Conservation (phyloP, 2,329 filamentous ascomycete genomes). For the Ophiosphaerella narmari region DNA sequence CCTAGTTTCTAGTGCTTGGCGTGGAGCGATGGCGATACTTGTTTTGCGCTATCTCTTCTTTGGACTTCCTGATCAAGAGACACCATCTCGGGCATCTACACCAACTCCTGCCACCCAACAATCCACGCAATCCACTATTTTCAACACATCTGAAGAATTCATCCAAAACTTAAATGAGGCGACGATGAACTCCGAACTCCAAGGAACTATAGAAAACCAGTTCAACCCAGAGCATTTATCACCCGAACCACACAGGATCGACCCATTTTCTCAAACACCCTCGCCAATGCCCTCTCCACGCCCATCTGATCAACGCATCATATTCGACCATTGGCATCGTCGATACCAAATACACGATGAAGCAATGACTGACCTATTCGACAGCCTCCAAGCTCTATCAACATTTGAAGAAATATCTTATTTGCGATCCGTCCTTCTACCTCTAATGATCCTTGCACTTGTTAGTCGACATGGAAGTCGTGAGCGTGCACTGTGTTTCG, state of each 20-base stretch:
- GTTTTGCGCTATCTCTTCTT: conserved; percentile 26
- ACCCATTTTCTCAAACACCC: conserved; percentile 18
- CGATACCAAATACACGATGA: conserved; percentile 27
- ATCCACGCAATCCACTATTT: neutral
- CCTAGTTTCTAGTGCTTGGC: conserved; percentile 14
- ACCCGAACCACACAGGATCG: conserved; percentile 1
- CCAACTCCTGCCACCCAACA: conserved; percentile 2
- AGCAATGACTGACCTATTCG: conserved; percentile 14
- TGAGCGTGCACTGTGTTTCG: conserved; percentile 20
- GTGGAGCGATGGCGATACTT: conserved; percentile 21
- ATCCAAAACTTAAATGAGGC: conserved; percentile 7
- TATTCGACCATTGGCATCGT: conserved; percentile 16
- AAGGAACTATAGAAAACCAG: conserved; percentile 1
- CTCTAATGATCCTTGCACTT: conserved; percentile 22
- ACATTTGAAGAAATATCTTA: conserved; percentile 6
- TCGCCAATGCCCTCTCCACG: conserved; percentile 20
- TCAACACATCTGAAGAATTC: conserved; percentile 4
- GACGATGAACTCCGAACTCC: conserved; percentile 1
- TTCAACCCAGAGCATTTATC: conserved; percentile 9
- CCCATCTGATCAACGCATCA: conserved; percentile 6
- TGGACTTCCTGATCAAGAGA: conserved; percentile 16
- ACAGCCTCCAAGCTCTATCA: conserved; percentile 10
- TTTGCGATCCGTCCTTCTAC: conserved; percentile 20
- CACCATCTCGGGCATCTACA: conserved; percentile 7
- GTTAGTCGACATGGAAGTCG: conserved; percentile 17